A percentile compares a stretch with the other conserved stretches of the same genome.
These are phyloP conservation scores for Ilyonectria mors-panacis DNA, from an alignment of 2,329 filamentous ascomycete species.

Conservation along the genomic window DNA sequence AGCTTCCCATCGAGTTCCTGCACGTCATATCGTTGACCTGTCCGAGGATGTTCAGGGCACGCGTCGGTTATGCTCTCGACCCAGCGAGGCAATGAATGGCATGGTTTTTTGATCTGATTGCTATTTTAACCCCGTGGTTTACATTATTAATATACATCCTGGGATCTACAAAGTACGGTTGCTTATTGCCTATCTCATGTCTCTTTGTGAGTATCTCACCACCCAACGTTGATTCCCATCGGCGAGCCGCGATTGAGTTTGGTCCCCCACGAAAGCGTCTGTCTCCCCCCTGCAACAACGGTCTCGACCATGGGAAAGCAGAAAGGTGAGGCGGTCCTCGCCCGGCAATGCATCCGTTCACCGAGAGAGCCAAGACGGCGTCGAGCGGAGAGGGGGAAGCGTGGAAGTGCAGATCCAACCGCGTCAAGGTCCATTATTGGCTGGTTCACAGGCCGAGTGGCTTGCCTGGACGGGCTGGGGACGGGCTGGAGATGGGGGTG, in stretches of 20 bases:
- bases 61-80: background rate
- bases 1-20: background rate
- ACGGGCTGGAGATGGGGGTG: background rate
- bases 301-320: background rate
- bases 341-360: background rate
- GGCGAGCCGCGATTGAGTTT: background rate
- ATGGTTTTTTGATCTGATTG: slow-evolving; percentile 4
- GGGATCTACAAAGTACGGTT: background rate
- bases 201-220: background rate
- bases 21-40: background rate
- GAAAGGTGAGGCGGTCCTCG: background rate
- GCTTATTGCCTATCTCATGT: background rate
- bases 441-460: background rate
- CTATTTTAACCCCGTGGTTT: slow-evolving; percentile 9
- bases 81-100: slow-evolving; percentile 1
- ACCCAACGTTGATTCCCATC: background rate
- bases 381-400: background rate
- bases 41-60: background rate
- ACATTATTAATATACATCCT: slow-evolving; percentile 11
- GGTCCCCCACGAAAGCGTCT: background rate
- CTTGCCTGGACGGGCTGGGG: background rate
- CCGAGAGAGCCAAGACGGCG: background rate
- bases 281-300: background rate
- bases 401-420: background rate
- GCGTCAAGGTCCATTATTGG: background rate